These are phyloP conservation scores for Termitomyces sp. DNA, from an alignment of 768 basidiomycete species.

Conservation along the genomic window DNA sequence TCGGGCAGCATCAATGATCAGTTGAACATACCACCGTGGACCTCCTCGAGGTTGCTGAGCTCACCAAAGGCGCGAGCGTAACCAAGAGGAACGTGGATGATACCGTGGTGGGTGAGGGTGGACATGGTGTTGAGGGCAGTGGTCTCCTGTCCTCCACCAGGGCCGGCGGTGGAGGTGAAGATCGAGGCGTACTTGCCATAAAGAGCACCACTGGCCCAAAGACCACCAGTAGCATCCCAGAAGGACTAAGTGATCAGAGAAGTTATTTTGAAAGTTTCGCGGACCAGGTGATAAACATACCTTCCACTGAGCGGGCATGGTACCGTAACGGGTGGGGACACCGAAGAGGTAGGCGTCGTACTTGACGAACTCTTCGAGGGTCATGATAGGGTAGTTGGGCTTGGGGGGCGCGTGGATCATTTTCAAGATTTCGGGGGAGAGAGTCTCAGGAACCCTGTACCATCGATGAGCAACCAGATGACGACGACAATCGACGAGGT, in stretches of 20 bases:
- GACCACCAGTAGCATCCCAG: conserved; percentile 73
- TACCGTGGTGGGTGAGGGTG: conserved; percentile 69
- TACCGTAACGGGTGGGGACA: conserved; percentile 78
- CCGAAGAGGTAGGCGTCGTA: conserved; percentile 79
- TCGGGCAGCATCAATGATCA: neutral
- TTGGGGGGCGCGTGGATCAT: conserved; percentile 70
- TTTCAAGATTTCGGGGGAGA: conserved; percentile 59
- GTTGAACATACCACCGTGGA: conserved; percentile 53
- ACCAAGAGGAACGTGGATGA: conserved; percentile 70
- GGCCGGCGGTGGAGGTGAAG: conserved; percentile 72
- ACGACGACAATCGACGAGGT: neutral
- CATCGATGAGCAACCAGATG: neutral
- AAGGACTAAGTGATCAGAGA: conserved; percentile 45
- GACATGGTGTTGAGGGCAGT: conserved; percentile 51
- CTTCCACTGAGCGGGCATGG: conserved; percentile 79
- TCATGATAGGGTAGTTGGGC: conserved; percentile 66
- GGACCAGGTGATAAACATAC: conserved; percentile 24
- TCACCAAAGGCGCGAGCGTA: conserved; percentile 46
- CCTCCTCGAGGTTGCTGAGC: conserved; percentile 42
- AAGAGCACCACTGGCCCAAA: conserved; percentile 60
- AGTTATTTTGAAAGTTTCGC: neutral
- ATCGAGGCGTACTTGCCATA: conserved; percentile 72
- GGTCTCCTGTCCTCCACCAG: conserved; percentile 78
- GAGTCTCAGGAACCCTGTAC: conserved; percentile 73
- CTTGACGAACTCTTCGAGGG: conserved; percentile 43